Conservation (phyloP, 148 eudicot species). For the Hydrangea macrophylla region DNA sequence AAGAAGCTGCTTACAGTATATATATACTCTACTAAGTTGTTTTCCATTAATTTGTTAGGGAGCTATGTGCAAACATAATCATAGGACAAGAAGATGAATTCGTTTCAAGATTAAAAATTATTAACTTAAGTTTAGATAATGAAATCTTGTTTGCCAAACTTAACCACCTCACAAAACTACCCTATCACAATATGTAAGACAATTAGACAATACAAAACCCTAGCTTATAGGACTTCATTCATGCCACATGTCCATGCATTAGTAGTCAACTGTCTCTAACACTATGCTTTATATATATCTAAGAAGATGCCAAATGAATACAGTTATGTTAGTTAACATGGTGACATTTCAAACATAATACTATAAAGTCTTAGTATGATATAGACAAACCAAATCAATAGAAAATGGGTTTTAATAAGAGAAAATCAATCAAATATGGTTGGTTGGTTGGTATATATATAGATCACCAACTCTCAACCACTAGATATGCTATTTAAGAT, state of each 20-base stretch:
- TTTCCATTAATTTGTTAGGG: no score
- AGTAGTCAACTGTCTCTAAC: not conserved
- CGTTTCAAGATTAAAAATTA: no score
- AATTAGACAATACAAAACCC: conserved; percentile 2
- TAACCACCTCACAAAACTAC: no score
- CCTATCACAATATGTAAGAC: no score
- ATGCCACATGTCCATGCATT: not conserved
- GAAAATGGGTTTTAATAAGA: not conserved
- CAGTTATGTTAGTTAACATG: conserved; percentile 1
- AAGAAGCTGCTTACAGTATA: no score
- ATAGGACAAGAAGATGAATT: no score
- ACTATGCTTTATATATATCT: not conserved
- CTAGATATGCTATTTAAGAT: conserved; percentile 24
- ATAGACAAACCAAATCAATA: no score
- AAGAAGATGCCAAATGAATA: conserved; percentile 6
- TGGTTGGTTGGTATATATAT: conserved; percentile 21
- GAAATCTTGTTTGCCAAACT: no score
- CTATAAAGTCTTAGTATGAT: no score
- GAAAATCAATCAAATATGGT: not conserved
- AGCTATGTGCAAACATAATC: no score
- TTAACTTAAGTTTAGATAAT: no score
- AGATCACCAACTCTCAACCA: conserved; percentile 62
- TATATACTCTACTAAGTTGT: no score
- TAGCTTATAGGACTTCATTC: conserved; percentile 1
- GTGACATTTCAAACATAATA: not conserved